Base-by-base conservation (phyloP, 345 rosid species). In the Hibiscus mutabilis region DNA sequence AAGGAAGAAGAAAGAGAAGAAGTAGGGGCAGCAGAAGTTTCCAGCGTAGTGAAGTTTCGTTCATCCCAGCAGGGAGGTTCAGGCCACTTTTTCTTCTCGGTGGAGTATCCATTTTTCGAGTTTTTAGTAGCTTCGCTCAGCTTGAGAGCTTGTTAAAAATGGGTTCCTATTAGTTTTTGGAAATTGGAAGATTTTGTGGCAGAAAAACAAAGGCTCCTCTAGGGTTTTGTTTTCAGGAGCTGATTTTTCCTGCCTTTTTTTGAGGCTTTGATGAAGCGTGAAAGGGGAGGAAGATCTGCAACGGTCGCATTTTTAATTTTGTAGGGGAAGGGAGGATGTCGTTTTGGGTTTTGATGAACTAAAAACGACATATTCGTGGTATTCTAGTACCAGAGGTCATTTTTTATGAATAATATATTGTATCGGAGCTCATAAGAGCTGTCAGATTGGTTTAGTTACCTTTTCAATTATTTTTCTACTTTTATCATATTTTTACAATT, bases 61-160 rank as follows among this genome's bases (percentile, higher is more conserved):
- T 86, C 99, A 92, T 95, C 73, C 94, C 93, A 13, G 97, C 80
- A 12, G 98, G 99, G 69, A 95, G 96, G 67, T 90, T 92, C 44
- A 92, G 63, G 5, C 99, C 94, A 62, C 91, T 82, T 77, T 86
- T 92, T 52, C 87, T 82, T 49, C 78, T 79, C 40, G 85, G 87
- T 21, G 87, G 78, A 2, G 96, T 76, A 29, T 86, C 96, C 98
- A 93, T 93, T 74, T 74, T 77, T 68, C 49, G 70, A 63, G 63
- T 21, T 70, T 46, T 65, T 31, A 7, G 18, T 22, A 19, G n/a
- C 64, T 3, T 42, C 25, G 24, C 7, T 61, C 22, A 37, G 63
- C 51, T 19, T 0, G 60, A 6, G 35, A 58, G 62, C 40, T 27
- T 19, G 18, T 24, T 10, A 51, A 6, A 47, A 60, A 33, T 47